phyloP scores from a whole-genome alignment of 495 filamentous ascomycete genomes.

The Aspergillus baeticus region DNA sequence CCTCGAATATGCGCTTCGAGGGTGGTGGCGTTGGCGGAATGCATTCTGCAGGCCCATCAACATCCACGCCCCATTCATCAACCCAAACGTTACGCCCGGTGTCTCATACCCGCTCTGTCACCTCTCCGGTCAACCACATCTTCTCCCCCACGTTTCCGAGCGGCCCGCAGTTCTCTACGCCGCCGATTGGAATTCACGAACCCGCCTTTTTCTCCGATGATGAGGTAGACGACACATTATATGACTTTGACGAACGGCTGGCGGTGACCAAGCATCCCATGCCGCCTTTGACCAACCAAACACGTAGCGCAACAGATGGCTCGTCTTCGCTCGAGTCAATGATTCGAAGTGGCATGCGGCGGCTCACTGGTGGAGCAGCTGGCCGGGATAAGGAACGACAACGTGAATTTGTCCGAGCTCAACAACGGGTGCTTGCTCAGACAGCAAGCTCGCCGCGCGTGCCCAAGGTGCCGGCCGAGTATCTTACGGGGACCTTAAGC shows the following conservation, averaged over 20 bases:
- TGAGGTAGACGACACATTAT: constrained; percentile 48
- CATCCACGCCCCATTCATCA: constrained; percentile 22
- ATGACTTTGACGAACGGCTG: constrained; percentile 47
- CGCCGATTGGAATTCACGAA: constrained; percentile 33
- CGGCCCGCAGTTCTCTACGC: constrained; percentile 24
- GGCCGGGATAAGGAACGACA: constrained; percentile 59
- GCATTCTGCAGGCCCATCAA: constrained; percentile 42
- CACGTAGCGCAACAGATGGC: constrained; percentile 44
- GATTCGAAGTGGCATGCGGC: constrained; percentile 64
- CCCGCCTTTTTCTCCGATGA: constrained; percentile 59
- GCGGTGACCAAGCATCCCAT: constrained; percentile 48
- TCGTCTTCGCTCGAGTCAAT: constrained; percentile 67
- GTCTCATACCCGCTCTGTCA: constrained; percentile 71
- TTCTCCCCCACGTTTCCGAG: constrained; percentile 37
- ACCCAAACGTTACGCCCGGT: constrained; percentile 45
- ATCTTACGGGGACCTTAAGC: constrained; percentile 41
- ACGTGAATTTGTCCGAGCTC: constrained; percentile 55
- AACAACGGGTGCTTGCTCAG: constrained; percentile 45
- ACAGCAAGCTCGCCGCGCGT: constrained; percentile 54
- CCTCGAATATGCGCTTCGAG: constrained; percentile 51
- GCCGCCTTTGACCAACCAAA: constrained; percentile 46
- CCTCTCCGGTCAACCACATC: constrained; percentile 63
- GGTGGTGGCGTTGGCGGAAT: constrained; percentile 67
- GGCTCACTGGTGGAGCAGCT: constrained; percentile 60
- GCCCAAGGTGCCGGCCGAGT: constrained; percentile 62